These are phyloP conservation scores for Smallanthus sonchifolius DNA, from an alignment of 129 eudicot species.

Conservation along the genomic window DNA sequence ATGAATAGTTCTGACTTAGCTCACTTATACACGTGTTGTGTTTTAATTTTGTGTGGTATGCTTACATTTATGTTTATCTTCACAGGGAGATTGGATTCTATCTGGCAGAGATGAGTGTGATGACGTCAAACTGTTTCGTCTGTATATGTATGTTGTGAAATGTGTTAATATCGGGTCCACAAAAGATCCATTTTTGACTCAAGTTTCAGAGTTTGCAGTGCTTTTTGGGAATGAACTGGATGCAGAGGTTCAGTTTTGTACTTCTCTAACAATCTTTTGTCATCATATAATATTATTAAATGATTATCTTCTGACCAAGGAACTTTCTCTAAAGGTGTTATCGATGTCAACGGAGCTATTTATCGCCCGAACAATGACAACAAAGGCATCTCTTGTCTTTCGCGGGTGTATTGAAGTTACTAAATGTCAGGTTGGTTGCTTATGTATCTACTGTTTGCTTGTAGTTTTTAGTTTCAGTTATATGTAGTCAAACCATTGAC, in stretches of 20 bases:
- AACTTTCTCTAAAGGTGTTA: slow-evolving; percentile 54
- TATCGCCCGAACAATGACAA: slow-evolving; percentile 82
- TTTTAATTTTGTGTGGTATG: neutral
- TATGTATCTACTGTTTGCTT: slow-evolving; percentile 1
- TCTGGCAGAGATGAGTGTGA: slow-evolving; percentile 48
- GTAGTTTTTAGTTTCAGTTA: slow-evolving; percentile 2
- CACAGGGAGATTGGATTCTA: slow-evolving; percentile 95
- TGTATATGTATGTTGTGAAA: slow-evolving; percentile 79
- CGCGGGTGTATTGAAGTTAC: slow-evolving; percentile 63
- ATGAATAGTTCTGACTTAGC: neutral
- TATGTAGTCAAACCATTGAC: neutral
- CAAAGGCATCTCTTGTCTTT: slow-evolving; percentile 75
- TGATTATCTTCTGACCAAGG: neutral
- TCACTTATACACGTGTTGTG: neutral
- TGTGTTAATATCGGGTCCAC: slow-evolving; percentile 67
- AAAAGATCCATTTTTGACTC: slow-evolving; percentile 79
- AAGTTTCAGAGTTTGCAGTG: slow-evolving; percentile 87
- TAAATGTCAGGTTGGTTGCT: slow-evolving; percentile 62
- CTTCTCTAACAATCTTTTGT: neutral
- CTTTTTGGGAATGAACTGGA: slow-evolving; percentile 94
- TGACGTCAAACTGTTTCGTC: slow-evolving; percentile 40
- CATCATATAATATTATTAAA: neutral
- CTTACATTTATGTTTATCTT: slow-evolving; percentile 20
- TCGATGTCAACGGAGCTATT: slow-evolving; percentile 98
- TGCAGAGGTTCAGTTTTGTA: slow-evolving; percentile 68